Evolutionary conservation across 495 filamentous ascomycete species (phyloP), one percentile per base, ranked within the genome.

Genomic region (Penicillium odoratum): DNA sequence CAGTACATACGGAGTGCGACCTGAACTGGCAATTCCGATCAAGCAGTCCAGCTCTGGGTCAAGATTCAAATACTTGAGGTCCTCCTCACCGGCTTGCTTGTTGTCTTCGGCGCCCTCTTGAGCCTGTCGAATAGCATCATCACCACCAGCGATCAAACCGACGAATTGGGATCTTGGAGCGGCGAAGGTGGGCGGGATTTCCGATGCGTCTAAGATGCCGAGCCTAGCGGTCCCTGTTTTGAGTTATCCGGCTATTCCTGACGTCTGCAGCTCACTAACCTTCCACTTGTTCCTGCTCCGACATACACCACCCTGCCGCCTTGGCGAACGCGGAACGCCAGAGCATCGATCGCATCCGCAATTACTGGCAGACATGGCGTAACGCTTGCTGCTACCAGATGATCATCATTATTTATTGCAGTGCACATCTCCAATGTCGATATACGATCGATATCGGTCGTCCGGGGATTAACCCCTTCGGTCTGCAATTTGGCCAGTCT

Each of bases 31-130:
- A 48, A 77, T 77, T 0, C 73, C 73, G 16, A 74, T 74, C 18
- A 77, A 44, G 15, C 69, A 73, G 46, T 77, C 73, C 9, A 62
- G 48, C 3, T 69, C 59, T 0, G 65, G 65, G 38, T 74, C 46
- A 4, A 76, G 62, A 7, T 63, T 33, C 1, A 76, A 53, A 10
- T 51, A 40, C 16, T 49, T 48, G 47, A 76, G 47, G 31, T 73
- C 69, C 9, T 59, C 58, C 38, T 60, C 61, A 9, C 64, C 69
- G 2, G 55, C 66, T 45, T 59, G 26, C 18, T 55, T 59, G 44
- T 63, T 62, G 43, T 77, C 74, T 56, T 77, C 73, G 5, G 74
- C 74, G 11, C 74, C 73, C 56, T 77, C 74, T 49, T 76, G 72
- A 0, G 74, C 72, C 28, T 60, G 56, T 25, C 69, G 69, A 58